Base-by-base conservation (phyloP, 177 flowering plant genomes). In the Vitis hybrid region DNA sequence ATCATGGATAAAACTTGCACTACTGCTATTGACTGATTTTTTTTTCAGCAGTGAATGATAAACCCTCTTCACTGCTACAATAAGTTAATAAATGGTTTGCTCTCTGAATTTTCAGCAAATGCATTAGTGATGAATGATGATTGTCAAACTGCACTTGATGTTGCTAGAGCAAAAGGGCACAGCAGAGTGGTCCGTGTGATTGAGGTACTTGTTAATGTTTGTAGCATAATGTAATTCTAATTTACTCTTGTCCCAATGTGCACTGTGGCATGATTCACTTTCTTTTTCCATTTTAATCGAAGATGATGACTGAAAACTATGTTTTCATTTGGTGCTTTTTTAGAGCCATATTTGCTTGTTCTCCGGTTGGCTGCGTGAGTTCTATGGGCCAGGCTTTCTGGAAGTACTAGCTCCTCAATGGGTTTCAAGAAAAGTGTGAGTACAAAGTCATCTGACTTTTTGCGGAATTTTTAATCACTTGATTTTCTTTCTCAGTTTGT, bases 351-450 rank as follows among this genome's bases (percentile, higher is more conserved):
- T 95, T 58, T 84, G 98, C 81, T 81, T 89, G 49, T 95, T 93
- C 81, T 84, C 97, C 74, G 98, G 98, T 75, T 93, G 92, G 97
- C 68, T 95, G 83, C 85, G 95, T 61, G 97, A 93, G 75, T 79
- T 87, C 70, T 82, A 85, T 81, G 97, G 95, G 14, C 97, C 94
- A 24, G 89, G 92, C 46, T 88, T 95, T 76, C 84, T 95, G 46
- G 97, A 88, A 82, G 79, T 79, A 48, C 71, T 92, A 57, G 91
- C 89, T 66, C 91, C 97, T 72, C 92, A 89, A 67, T 78, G 88
- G 72, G 74, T 91, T 17, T 85, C 97, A 61, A 82, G 89, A 80
- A 93, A 86, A 93, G 82, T 93, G 99, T 95, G 79, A 63, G 99
- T 90, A 15, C 48, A 1, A 11, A 41, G 15, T 53, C 54, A 58